phyloP scores from a whole-genome alignment of 2,329 filamentous ascomycete genomes.

The Fusarium sp. region DNA sequence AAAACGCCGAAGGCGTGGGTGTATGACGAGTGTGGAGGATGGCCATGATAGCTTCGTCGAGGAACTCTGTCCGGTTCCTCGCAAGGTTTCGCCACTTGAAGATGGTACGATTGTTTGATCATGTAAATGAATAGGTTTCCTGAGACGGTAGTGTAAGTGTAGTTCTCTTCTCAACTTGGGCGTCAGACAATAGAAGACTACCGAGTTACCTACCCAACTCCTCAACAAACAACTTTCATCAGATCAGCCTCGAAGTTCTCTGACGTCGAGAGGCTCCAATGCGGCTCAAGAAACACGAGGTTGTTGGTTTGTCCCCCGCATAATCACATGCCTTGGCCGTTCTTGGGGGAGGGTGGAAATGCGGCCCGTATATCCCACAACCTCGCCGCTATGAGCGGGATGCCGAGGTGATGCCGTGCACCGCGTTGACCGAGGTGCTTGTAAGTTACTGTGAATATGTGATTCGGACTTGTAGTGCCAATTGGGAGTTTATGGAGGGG shows the following conservation, averaged over 20 bases:
- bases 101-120: not conserved
- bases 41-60: slow-evolving; percentile 25
- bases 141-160: not conserved
- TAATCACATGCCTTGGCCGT: slow-evolving; percentile 12
- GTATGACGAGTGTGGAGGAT: slow-evolving; percentile 8
- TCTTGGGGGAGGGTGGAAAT: not conserved
- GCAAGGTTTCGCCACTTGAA: slow-evolving; percentile 15
- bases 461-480: not conserved
- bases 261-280: not conserved
- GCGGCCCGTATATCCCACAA: not conserved
- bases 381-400: not conserved
- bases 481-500: not conserved
- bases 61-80: slow-evolving; percentile 8
- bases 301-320: slow-evolving; percentile 1
- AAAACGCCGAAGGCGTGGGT: slow-evolving; percentile 22
- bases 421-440: not conserved
- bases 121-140: not conserved
- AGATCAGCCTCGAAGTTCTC: not conserved
- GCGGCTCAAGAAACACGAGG: slow-evolving; percentile 2
- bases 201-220: not conserved
- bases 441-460: not conserved
- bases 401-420: slow-evolving; percentile 3
- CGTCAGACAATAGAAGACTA: not conserved
- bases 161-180: not conserved
- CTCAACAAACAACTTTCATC: not conserved